A percentile compares a stretch with the other conserved stretches of the same genome.
Evolutionary conservation across 768 basidiomycete genomes (phyloP).

Genomic region (Kwoniella europaea): DNA sequence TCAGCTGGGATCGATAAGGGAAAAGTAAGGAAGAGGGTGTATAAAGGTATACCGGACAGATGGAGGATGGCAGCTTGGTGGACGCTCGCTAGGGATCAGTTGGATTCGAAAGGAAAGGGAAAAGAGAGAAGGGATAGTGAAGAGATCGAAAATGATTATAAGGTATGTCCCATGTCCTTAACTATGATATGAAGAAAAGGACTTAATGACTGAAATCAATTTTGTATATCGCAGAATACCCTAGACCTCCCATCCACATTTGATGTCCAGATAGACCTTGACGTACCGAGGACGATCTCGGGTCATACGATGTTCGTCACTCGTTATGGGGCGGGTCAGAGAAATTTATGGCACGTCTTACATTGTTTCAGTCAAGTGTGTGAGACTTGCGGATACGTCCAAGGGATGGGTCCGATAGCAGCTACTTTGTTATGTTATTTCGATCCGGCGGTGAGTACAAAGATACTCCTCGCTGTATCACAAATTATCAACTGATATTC

Average conservation of each 20-base stretch:
- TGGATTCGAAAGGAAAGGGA: constrained; percentile 13
- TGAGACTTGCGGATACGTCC: constrained; percentile 87
- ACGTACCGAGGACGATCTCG: constrained; percentile 93
- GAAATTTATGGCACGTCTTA: constrained; percentile 90
- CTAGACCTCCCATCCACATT: constrained; percentile 82
- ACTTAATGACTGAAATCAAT: neutral
- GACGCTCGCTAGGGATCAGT: constrained; percentile 66
- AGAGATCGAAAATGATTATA: constrained; percentile 58
- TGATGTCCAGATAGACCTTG: constrained; percentile 96
- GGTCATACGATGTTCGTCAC: constrained; percentile 94
- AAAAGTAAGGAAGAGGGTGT: constrained; percentile 76
- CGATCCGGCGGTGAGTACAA: constrained; percentile 69
- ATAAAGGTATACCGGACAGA: constrained; percentile 95
- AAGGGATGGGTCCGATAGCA: constrained; percentile 98
- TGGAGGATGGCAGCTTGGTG: constrained; percentile 96
- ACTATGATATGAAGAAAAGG: neutral
- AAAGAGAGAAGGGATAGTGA: constrained; percentile 52
- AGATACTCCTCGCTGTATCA: neutral
- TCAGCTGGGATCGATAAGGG: constrained; percentile 66
- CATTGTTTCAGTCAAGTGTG: constrained; percentile 90
- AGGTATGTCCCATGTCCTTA: constrained; percentile 22
- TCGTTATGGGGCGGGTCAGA: constrained; percentile 93
- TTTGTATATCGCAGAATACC: constrained; percentile 59
- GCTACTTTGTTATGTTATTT: constrained; percentile 93
- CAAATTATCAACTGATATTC: neutral